phyloP scores from a whole-genome alignment of 2,329 filamentous ascomycete genomes.

The Trichoderma sp. region DNA sequence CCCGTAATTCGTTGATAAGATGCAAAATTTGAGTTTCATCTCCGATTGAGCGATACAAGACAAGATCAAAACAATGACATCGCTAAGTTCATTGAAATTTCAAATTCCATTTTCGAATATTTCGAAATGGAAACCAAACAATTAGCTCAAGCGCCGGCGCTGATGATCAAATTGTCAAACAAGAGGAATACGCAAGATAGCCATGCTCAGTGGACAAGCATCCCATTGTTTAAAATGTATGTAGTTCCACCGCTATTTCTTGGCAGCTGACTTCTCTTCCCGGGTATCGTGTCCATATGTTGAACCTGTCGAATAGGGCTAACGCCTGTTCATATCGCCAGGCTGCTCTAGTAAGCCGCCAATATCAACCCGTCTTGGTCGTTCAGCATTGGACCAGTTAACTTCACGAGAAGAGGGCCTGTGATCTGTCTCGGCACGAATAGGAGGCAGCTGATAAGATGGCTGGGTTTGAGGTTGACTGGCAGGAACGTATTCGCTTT shows the following conservation, averaged over 20 bases:
- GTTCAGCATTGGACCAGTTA: constrained; percentile 50
- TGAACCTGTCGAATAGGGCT: background rate
- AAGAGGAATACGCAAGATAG: background rate
- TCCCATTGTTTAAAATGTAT: background rate
- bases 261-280: constrained; percentile 30
- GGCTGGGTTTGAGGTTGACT: constrained; percentile 38
- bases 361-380: constrained; percentile 59
- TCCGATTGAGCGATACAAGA: background rate
- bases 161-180: background rate
- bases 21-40: background rate
- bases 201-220: background rate
- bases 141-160: constrained; percentile 9
- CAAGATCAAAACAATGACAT: background rate
- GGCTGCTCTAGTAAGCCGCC: constrained; percentile 63
- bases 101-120: background rate
- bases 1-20: background rate
- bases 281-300: too few relatives aligned
- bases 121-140: background rate
- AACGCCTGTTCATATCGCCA: constrained; percentile 39
- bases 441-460: constrained; percentile 52
- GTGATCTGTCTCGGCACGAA: constrained; percentile 44
- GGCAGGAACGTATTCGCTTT: constrained; percentile 50
- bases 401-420: constrained; percentile 27
- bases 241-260: background rate
- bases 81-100: background rate